Base-by-base conservation (phyloP, 208 protist species). In the Trypanosoma scelopori region DNA sequence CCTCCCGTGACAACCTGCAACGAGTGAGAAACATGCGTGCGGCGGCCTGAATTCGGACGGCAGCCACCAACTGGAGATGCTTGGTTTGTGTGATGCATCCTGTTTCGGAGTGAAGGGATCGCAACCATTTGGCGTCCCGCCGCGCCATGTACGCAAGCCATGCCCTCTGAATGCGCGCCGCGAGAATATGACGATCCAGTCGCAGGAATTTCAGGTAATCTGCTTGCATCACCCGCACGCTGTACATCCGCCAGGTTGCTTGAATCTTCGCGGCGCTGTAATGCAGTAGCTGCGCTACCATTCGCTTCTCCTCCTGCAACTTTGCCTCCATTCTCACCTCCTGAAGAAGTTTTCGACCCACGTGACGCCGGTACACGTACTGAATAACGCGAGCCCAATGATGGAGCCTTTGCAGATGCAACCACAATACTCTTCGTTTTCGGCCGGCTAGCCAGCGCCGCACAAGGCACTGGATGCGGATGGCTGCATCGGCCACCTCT, bases 211-310 rank as follows among this genome's bases (percentile, higher is more conserved):
- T 43, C 15, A 79, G 55, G 51, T 73, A 82, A 1, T 66, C 74
- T 7, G 35, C 64, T 25, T 65, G 16, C 41, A 46, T 35, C 3
- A 23, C 41, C 18, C 62, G 41, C 6, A 51, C 65, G n/a, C 20
- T 49, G 56, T 81, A 48, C 72, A 77, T 84, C 23, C 82, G 79
- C 82, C 84, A 91, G 5, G 57, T 73, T 1, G 77, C 66, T 53
- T 94, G 89, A 45, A 94, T 89, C 32, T 74, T 71, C 2, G 77
- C 64, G 6, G 81, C 89, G 22, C 72, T 67, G 43, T 78, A 81
- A 22, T 78, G 45, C 22, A 50, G 58, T 22, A 62, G 45, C 35
- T 76, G 68, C 11, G 20, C 43, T 11, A 52, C 25, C 52, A 55
- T 42, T 0, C 55, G 48, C 28, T 25, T 22, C 41, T 63, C 79